These are phyloP conservation scores for Sparassis latifolia DNA, from an alignment of 1,284 basidiomycete species.

Conservation along the genomic window DNA sequence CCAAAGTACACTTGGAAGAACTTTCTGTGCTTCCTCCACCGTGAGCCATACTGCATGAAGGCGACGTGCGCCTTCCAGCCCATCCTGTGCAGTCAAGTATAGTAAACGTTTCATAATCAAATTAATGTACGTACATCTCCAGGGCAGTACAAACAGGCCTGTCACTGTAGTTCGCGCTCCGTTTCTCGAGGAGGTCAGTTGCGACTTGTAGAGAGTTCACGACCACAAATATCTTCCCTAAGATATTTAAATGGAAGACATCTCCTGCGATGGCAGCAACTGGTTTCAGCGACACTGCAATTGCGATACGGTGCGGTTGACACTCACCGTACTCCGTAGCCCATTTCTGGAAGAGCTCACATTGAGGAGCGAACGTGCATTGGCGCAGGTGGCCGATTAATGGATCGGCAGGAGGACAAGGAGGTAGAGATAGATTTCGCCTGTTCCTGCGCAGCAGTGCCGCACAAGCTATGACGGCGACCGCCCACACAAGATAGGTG, in stretches of 20 bases:
- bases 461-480: too few species aligned
- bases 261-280: slow-evolving; percentile 3
- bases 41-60: too few species aligned
- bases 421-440: slow-evolving; percentile 6
- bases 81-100: too few species aligned
- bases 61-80: too few species aligned
- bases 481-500: too few species aligned
- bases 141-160: not conserved
- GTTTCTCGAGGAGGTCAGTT: slow-evolving; percentile 46
- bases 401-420: slow-evolving; percentile 15
- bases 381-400: slow-evolving; percentile 15
- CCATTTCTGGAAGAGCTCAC: slow-evolving; percentile 13
- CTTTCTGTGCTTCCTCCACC: too few species aligned
- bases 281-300: not conserved
- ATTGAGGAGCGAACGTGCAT: slow-evolving; percentile 12
- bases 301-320: not conserved
- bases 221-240: slow-evolving; percentile 10
- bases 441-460: too few species aligned
- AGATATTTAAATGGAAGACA: slow-evolving; percentile 27
- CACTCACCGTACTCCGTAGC: slow-evolving; percentile 13
- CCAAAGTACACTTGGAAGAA: too few species aligned
- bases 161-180: slow-evolving; percentile 40
- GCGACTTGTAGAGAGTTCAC: slow-evolving; percentile 33
- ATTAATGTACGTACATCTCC: not conserved
- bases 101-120: not conserved